phyloP scores from a whole-genome alignment of 306 rosid species.

The Prunus kanzakura region DNA sequence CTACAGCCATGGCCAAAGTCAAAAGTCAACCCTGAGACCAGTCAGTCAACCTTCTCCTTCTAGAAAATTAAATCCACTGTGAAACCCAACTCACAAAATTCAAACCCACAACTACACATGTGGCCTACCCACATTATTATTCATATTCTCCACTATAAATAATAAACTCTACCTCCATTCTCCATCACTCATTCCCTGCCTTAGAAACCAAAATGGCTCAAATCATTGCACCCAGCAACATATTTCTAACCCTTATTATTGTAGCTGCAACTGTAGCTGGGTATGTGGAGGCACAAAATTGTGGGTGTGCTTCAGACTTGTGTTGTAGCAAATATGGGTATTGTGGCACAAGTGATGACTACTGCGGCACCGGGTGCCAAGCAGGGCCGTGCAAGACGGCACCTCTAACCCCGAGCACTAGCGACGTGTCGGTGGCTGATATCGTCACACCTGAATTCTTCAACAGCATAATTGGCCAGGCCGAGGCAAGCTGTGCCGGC shows the following conservation, averaged over 20 bases:
- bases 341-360: slow-evolving; percentile 46
- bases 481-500: slow-evolving; percentile 51
- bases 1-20: neutral
- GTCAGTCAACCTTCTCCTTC: neutral
- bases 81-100: neutral
- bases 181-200: neutral
- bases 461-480: slow-evolving; percentile 44
- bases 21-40: neutral
- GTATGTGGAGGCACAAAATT: slow-evolving; percentile 34
- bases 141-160: neutral
- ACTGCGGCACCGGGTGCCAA: slow-evolving; percentile 65
- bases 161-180: neutral
- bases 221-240: neutral
- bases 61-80: neutral
- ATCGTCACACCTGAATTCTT: slow-evolving; percentile 53
- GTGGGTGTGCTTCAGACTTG: slow-evolving; percentile 51
- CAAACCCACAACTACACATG: neutral
- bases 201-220: neutral
- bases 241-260: neutral
- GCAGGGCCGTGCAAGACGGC: slow-evolving; percentile 48
- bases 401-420: slow-evolving; percentile 18
- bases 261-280: slow-evolving; percentile 2
- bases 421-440: slow-evolving; percentile 43
- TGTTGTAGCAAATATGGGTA: slow-evolving; percentile 70
- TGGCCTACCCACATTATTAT: neutral